These are phyloP conservation scores for Sporothrix humicola DNA, from an alignment of 2,329 filamentous ascomycete genomes.

Conservation along the genomic window DNA sequence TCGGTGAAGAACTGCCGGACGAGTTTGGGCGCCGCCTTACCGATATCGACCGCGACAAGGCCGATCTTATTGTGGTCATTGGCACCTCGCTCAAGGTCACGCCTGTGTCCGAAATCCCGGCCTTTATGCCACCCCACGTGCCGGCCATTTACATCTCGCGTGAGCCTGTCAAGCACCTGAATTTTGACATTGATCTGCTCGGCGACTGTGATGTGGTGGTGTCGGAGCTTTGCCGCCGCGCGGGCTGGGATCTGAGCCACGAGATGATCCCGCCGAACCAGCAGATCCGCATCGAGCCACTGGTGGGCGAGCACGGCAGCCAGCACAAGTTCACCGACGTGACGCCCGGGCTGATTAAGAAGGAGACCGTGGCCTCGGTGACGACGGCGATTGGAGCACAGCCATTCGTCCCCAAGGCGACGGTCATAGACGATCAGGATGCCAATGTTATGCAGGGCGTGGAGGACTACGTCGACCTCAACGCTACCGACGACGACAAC, in stretches of 20 bases:
- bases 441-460: background rate
- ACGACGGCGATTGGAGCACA: slow-evolving; percentile 5
- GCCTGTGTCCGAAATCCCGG: slow-evolving; percentile 89
- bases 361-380: background rate
- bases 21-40: slow-evolving; percentile 81
- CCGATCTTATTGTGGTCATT: slow-evolving; percentile 92
- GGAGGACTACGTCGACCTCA: background rate
- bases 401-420: slow-evolving; percentile 14
- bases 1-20: slow-evolving; percentile 86
- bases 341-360: slow-evolving; percentile 30
- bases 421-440: background rate
- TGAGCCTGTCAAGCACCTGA: slow-evolving; percentile 83
- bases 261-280: slow-evolving; percentile 79
- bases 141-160: slow-evolving; percentile 91
- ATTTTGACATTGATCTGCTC: slow-evolving; percentile 96
- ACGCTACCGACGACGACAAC: background rate
- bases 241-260: slow-evolving; percentile 80
- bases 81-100: slow-evolving; percentile 95
- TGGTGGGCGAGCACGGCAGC: slow-evolving; percentile 53
- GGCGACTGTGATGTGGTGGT: slow-evolving; percentile 94
- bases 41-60: slow-evolving; percentile 77
- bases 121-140: slow-evolving; percentile 75
- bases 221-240: slow-evolving; percentile 79
- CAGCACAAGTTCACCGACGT: slow-evolving; percentile 51
- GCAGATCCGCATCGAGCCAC: slow-evolving; percentile 60